Conservation (phyloP, 148 eudicot species). For the Limonium bicolor region DNA sequence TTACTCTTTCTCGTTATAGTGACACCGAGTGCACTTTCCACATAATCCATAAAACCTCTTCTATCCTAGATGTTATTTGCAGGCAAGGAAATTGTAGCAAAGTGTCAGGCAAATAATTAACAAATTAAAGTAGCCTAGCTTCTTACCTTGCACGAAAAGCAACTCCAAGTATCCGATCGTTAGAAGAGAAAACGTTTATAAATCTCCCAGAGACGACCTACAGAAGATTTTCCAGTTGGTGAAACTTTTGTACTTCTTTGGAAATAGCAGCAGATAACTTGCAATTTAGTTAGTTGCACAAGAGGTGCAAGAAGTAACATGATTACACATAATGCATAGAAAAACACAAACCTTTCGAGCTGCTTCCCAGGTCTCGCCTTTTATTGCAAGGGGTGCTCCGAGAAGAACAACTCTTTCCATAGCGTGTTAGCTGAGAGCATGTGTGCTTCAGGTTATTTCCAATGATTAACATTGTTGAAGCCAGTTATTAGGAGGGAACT, state of each 20-base stretch:
- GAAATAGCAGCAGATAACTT: too few relatives aligned
- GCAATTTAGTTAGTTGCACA: too few relatives aligned
- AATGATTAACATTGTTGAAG: background rate
- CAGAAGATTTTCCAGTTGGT: conserved; percentile 8
- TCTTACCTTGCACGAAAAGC: conserved; percentile 93
- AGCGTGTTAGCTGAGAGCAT: conserved; percentile 42
- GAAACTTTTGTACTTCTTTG: too few relatives aligned
- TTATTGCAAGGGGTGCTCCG: conserved; percentile 75
- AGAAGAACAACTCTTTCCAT: conserved; percentile 96
- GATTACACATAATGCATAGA: background rate
- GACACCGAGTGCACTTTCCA: too few relatives aligned
- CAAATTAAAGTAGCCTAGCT: too few relatives aligned
- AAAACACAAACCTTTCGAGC: conserved; percentile 52
- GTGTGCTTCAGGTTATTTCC: conserved; percentile 5
- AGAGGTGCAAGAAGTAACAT: too few relatives aligned
- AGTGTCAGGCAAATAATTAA: too few relatives aligned
- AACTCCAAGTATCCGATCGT: conserved; percentile 93
- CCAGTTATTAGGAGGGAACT: background rate
- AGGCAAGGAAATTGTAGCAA: too few relatives aligned
- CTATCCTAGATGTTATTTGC: too few relatives aligned
- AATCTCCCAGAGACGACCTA: conserved; percentile 96
- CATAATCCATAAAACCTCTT: too few relatives aligned
- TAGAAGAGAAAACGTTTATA: conserved; percentile 65
- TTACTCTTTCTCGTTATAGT: too few relatives aligned
- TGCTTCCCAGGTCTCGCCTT: conserved; percentile 82